Percentiles rank a stretch among this genome's conserved stretches.
Conservation (phyloP, 1,139 yeast genomes). For the Hemisphaericaspora subhashii region DNA sequence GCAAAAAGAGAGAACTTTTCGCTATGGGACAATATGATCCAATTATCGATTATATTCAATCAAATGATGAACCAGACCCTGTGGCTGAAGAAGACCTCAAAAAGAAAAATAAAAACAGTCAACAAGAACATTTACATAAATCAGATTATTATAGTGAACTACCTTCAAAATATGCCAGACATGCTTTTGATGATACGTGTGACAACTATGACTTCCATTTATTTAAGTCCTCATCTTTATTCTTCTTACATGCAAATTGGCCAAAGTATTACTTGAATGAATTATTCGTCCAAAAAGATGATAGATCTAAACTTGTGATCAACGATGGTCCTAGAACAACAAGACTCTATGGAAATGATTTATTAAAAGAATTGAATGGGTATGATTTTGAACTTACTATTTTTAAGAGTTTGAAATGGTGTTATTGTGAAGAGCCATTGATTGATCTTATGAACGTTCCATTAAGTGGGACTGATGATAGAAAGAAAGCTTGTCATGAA, state of each 20-base stretch:
- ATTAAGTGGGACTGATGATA: conserved; percentile 19
- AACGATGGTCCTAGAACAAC: conserved; percentile 24
- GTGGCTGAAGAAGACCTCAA: conserved; percentile 3
- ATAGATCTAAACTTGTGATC: conserved; percentile 29
- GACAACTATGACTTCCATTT: conserved; percentile 32
- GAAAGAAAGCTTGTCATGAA: conserved; percentile 25
- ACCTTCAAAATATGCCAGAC: conserved; percentile 23
- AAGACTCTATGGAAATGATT: conserved; percentile 28
- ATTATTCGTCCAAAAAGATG: conserved; percentile 21
- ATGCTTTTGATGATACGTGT: conserved; percentile 20
- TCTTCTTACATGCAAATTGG: conserved; percentile 43
- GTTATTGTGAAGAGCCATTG: conserved; percentile 26
- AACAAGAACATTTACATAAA: conserved; percentile 2
- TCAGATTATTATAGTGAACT: conserved; percentile 17
- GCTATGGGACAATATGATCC: conserved; percentile 46
- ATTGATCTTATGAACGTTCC: conserved; percentile 26
- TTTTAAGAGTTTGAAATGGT: conserved; percentile 27
- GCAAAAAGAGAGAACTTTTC: conserved; percentile 27
- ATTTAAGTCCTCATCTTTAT: conserved; percentile 28
- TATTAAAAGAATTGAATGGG: conserved; percentile 27
- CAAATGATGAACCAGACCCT: conserved; percentile 11
- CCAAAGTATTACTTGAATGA: conserved; percentile 30
- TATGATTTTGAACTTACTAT: conserved; percentile 32
- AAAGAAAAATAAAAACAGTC: conserved; percentile 1
- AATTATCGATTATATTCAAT: conserved; percentile 31